Conservation (phyloP, 1,284 basidiomycete genomes). For the Xerocomus tenax region DNA sequence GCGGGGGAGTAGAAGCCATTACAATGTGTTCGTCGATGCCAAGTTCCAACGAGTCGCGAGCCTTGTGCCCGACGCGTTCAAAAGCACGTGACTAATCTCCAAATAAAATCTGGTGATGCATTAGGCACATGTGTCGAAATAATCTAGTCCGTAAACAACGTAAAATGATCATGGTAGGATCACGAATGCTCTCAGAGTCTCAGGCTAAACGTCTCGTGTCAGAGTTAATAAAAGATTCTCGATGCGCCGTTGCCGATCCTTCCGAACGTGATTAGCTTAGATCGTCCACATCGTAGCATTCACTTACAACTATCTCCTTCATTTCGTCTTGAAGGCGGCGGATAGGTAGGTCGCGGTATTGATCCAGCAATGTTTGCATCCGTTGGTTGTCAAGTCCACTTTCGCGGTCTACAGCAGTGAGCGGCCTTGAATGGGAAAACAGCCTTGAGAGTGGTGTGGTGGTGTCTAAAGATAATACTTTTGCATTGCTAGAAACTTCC, state of each 20-base stretch:
- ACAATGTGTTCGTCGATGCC: background rate
- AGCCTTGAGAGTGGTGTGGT: constrained; percentile 26
- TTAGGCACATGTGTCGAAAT: background rate
- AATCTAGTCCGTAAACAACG: background rate
- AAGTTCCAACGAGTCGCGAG: too few relatives aligned
- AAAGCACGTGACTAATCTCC: constrained; percentile 1
- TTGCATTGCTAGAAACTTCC: constrained; percentile 26
- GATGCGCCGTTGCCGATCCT: constrained; percentile 74
- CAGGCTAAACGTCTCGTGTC: constrained; percentile 41
- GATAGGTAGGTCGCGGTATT: constrained; percentile 54
- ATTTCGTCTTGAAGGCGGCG: constrained; percentile 64
- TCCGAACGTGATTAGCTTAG: constrained; percentile 5
- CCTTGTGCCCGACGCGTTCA: constrained; percentile 7
- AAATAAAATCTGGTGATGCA: background rate
- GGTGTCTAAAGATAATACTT: constrained; percentile 26
- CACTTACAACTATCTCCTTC: constrained; percentile 64
- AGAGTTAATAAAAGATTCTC: constrained; percentile 56
- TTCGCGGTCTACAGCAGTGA: constrained; percentile 19
- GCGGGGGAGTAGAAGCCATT: constrained; percentile 31
- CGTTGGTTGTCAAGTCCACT: constrained; percentile 41
- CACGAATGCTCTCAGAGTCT: background rate
- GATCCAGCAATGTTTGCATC: constrained; percentile 55
- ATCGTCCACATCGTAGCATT: background rate
- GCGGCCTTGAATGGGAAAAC: constrained; percentile 20
- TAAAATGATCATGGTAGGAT: background rate